Base-by-base conservation (phyloP, 495 filamentous ascomycete genomes). In the Hypoxylon perforatum region DNA sequence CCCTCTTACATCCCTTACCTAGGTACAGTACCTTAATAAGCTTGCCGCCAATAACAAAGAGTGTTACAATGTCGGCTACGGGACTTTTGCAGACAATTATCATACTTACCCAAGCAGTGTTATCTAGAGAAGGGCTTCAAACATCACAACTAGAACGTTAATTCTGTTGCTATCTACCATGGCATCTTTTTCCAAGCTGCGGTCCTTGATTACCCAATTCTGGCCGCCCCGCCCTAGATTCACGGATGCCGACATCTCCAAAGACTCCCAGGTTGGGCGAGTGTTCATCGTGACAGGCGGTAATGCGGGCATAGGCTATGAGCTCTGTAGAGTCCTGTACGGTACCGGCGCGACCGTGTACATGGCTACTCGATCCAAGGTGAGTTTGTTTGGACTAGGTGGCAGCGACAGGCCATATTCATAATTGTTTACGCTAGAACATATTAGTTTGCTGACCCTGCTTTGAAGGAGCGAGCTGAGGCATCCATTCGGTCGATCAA, bases 261-360 rank as follows among this genome's bases (percentile, higher is more conserved):
- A 30, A 6, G 58, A 54, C 33, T 66, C 59, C 12, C 78, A 75
- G 46, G 61, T 65, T n/a, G 77, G 78, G n/a, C 71, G 73, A 47
- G 73, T 81, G 4, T 71, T 69, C 17, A 74, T 70, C 11, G 69
- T 50, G 65, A 79, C 59, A 14, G 85, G 85, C 21, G 75, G 74
- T 22, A 81, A 82, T 39, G 53, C 77, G 8, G 82, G 82, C 30
- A 70, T 82, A 15, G 80, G 80, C 1, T 71, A 64, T 22, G 75
- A 79, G 64, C 70, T 81, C 9, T 62, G 60, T 50, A 75, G 71
- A 50, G 70, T 82, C 1, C 73, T 82, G 11, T 77, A 76, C 44
- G 15, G 22, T n/a, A 65, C 67, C 1, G 72, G 72, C 17, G 79
- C 74, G 6, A 76, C 63, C 4, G 71, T 81, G 8, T 79, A 76